Evolutionary conservation across 805 yeast genomes (phyloP).

Genomic region (Candida hungchunana): DNA sequence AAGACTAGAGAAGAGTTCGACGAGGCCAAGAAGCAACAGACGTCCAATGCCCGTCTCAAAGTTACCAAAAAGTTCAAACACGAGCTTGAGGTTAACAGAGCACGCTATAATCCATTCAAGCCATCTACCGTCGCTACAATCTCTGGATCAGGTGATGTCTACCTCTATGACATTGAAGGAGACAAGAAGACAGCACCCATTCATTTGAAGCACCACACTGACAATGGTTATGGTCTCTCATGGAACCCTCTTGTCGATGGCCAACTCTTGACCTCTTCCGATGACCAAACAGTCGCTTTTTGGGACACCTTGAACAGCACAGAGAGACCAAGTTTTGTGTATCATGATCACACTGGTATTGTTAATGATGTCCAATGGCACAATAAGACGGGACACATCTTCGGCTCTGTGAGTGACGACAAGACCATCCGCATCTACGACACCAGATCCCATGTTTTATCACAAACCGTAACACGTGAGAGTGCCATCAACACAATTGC

Average conservation of each 20-base stretch:
- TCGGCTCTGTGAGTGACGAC: constrained; percentile 78
- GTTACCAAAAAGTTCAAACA: constrained; percentile 59
- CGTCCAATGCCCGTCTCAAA: constrained; percentile 50
- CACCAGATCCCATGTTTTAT: constrained; percentile 28
- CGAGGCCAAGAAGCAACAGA: constrained; percentile 19
- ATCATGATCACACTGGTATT: constrained; percentile 45
- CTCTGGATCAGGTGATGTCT: constrained; percentile 60
- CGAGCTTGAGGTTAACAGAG: constrained; percentile 65
- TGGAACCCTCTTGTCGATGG: constrained; percentile 54
- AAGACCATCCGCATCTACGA: constrained; percentile 52
- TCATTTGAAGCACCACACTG: constrained; percentile 46
- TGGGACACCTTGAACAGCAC: constrained; percentile 43
- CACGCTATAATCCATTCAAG: constrained; percentile 64
- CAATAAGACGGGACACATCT: constrained; percentile 39
- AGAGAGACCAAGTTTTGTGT: constrained; percentile 28
- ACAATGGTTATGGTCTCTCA: constrained; percentile 71
- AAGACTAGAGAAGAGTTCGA: constrained; percentile 7
- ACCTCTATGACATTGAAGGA: constrained; percentile 39
- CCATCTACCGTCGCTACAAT: constrained; percentile 56
- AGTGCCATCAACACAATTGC: constrained; percentile 57
- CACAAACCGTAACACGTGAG: constrained; percentile 27
- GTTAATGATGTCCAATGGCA: constrained; percentile 82
- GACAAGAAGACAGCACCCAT: constrained; percentile 27
- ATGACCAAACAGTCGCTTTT: constrained; percentile 58
- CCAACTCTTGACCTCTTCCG: constrained; percentile 55